Evolutionary conservation across 2,329 filamentous ascomycete genomes (phyloP).

Genomic region (Ophiostoma quercus): DNA sequence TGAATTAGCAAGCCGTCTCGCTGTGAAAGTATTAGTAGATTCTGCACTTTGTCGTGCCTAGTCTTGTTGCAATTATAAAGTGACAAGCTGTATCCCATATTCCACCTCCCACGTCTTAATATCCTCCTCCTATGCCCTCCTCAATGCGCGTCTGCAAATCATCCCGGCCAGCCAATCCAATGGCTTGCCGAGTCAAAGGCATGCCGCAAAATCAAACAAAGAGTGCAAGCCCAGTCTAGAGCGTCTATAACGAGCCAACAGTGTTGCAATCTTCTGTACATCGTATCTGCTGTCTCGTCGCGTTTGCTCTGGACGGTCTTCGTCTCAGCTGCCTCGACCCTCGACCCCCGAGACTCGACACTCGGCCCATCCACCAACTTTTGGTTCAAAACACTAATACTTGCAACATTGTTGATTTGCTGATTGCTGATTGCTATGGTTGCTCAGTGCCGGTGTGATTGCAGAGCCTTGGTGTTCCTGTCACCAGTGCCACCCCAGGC

Average conservation of each 20-base stretch:
- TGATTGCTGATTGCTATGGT: background rate
- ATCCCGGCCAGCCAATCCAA: background rate
- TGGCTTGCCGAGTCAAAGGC: background rate
- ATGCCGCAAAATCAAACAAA: background rate
- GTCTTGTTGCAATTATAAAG: background rate
- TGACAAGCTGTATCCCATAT: background rate
- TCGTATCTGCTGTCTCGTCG: background rate
- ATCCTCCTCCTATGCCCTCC: background rate
- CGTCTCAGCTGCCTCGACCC: background rate
- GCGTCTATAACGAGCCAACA: background rate
- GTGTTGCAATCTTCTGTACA: background rate
- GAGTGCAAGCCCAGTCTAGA: background rate
- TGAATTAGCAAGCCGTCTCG: background rate
- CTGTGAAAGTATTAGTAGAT: background rate
- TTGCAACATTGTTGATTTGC: background rate
- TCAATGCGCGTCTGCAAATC: background rate
- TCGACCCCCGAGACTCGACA: background rate
- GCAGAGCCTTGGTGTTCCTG: background rate
- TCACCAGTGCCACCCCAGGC: background rate
- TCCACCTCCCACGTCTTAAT: background rate
- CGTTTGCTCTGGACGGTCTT: background rate
- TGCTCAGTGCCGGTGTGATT: background rate
- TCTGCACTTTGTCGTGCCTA: background rate
- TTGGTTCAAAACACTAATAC: background rate
- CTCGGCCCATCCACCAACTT: background rate